A percentile compares a stretch with the other conserved stretches of the same genome.
These are phyloP conservation scores for Amaranthus cruentus DNA, from an alignment of 148 eudicot genomes.

Conservation along the genomic window DNA sequence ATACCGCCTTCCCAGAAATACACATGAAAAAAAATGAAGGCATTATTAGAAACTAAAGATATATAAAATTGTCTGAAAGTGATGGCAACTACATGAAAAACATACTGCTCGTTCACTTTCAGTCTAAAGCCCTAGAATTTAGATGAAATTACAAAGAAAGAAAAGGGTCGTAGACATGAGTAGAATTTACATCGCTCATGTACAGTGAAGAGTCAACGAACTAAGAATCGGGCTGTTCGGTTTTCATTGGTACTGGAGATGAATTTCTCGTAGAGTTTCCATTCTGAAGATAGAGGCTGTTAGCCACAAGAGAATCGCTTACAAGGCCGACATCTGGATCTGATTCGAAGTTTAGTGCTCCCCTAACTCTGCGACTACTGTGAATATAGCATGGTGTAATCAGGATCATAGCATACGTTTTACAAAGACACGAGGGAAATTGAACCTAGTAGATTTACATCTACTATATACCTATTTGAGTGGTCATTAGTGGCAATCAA, in stretches of 20 bases:
- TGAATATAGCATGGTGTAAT: background rate
- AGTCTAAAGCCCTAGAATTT: background rate
- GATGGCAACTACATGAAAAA: slow-evolving; percentile 33
- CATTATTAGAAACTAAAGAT: slow-evolving; percentile 1
- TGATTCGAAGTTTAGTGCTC: slow-evolving; percentile 47
- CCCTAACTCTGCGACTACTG: slow-evolving; percentile 67
- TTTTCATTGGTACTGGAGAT: slow-evolving; percentile 42
- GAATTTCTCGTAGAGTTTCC: slow-evolving; percentile 45
- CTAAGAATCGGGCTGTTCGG: slow-evolving; percentile 63
- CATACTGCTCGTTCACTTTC: slow-evolving; percentile 29
- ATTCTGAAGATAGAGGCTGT: slow-evolving; percentile 61
- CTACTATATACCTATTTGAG: slow-evolving; percentile 52
- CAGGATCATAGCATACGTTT: slow-evolving; percentile 3
- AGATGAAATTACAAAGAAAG: slow-evolving; percentile 8
- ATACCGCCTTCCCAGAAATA: background rate
- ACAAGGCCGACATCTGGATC: slow-evolving; percentile 80
- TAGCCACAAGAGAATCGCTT: slow-evolving; percentile 80
- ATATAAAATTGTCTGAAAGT: slow-evolving; percentile 24
- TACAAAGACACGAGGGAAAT: too few relatives aligned
- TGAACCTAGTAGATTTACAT: background rate
- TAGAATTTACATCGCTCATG: slow-evolving; percentile 34
- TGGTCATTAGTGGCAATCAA: slow-evolving; percentile 84
- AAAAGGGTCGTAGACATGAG: slow-evolving; percentile 1
- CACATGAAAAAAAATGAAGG: background rate
- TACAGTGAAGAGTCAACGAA: slow-evolving; percentile 1